Conservation (phyloP, 2,329 filamentous ascomycete genomes). For the Fusarium acutatum region DNA sequence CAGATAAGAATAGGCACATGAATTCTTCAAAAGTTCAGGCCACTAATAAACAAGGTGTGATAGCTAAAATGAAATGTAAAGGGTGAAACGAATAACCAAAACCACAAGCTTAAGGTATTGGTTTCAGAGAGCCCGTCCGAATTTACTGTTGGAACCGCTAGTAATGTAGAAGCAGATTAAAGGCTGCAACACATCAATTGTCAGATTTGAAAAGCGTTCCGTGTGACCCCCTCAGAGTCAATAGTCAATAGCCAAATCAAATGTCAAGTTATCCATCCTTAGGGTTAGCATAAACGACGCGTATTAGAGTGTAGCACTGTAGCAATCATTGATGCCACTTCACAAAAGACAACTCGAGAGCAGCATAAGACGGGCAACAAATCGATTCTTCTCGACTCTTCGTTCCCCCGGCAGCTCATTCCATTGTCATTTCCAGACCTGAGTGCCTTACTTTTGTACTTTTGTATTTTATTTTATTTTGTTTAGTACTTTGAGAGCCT, state of each 20-base stretch:
- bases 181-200: slow-evolving; percentile 63
- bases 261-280: not conserved
- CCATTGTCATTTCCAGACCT: slow-evolving; percentile 2
- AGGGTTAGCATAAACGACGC: slow-evolving; percentile 13
- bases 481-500: slow-evolving; percentile 63
- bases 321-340: slow-evolving; percentile 32
- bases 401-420: slow-evolving; percentile 20
- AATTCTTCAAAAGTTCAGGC: not conserved
- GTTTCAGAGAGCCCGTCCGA: slow-evolving; percentile 70
- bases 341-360: slow-evolving; percentile 26
- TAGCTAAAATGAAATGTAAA: slow-evolving; percentile 55
- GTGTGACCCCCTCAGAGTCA: not conserved
- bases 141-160: slow-evolving; percentile 64
- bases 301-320: not conserved
- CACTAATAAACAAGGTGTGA: not conserved
- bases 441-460: not conserved
- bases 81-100: slow-evolving; percentile 71
- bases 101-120: slow-evolving; percentile 54
- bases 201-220: slow-evolving; percentile 51
- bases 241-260: not conserved
- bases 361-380: slow-evolving; percentile 31
- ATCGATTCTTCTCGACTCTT: slow-evolving; percentile 44
- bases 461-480: slow-evolving; percentile 16
- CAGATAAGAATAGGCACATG: not conserved
- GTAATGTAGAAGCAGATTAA: slow-evolving; percentile 63